These are phyloP conservation scores for Crucibulum parvulum DNA, from an alignment of 1,284 basidiomycete species.

Conservation along the genomic window DNA sequence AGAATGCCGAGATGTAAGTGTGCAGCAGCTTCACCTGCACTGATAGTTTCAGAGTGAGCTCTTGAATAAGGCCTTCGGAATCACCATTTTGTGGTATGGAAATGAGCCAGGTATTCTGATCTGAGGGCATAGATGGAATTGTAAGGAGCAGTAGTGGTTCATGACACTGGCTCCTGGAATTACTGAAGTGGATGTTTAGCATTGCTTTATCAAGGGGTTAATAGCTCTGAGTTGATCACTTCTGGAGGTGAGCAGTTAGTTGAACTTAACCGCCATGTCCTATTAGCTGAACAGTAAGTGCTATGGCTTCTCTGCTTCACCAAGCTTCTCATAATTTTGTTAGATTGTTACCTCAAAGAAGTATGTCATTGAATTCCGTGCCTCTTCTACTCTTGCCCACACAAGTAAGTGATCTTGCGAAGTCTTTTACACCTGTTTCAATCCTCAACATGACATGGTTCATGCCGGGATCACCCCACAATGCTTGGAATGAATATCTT, in stretches of 20 bases:
- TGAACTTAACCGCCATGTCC: neutral
- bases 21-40: constrained; percentile 59
- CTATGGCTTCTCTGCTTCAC: constrained; percentile 4
- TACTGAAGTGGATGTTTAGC: neutral
- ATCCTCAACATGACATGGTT: constrained; percentile 86
- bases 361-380: constrained; percentile 41
- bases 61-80: constrained; percentile 70
- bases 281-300: neutral
- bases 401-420: constrained; percentile 47
- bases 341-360: neutral
- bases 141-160: too few species aligned
- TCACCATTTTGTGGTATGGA: constrained; percentile 80
- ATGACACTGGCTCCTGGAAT: too few species aligned
- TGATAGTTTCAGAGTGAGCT: constrained; percentile 62
- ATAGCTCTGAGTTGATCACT: neutral
- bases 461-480: constrained; percentile 84
- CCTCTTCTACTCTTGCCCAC: constrained; percentile 62
- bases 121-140: constrained; percentile 70
- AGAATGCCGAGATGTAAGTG: constrained; percentile 66
- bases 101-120: constrained; percentile 86
- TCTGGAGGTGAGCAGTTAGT: neutral
- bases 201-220: neutral
- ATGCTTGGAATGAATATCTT: constrained; percentile 68
- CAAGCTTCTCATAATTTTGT: neutral
- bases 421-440: constrained; percentile 43